phyloP scores from a whole-genome alignment of 148 eudicot species.

The Amaranthus cruentus region DNA sequence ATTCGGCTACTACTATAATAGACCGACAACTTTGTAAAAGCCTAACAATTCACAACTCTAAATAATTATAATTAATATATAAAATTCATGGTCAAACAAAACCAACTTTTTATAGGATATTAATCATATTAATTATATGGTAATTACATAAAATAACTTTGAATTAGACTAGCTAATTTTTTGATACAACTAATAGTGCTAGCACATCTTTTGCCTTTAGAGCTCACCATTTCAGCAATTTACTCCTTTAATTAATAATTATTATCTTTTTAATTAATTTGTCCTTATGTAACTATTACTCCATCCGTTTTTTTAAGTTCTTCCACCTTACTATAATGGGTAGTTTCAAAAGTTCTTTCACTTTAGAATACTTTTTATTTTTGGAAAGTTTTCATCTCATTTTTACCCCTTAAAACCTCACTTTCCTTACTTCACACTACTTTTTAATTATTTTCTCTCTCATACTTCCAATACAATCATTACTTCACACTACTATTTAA shows the following conservation, averaged over 20 bases:
- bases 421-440: too few species aligned
- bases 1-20: conserved; percentile 1
- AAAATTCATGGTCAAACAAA: conserved; percentile 13
- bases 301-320: too few species aligned
- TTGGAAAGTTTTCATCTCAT: too few species aligned
- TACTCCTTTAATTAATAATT: neutral
- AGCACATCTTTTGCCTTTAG: conserved; percentile 20
- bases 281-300: conserved; percentile 11
- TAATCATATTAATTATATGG: neutral
- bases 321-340: too few species aligned
- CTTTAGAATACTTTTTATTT: too few species aligned
- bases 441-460: too few species aligned
- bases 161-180: neutral
- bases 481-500: too few species aligned
- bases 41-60: neutral
- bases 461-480: too few species aligned
- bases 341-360: too few species aligned
- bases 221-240: conserved; percentile 14
- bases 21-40: conserved; percentile 20
- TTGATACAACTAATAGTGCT: conserved; percentile 13
- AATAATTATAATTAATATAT: neutral
- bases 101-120: conserved; percentile 7
- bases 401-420: too few species aligned
- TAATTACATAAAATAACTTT: neutral
- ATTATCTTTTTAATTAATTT: conserved; percentile 11